phyloP scores from a whole-genome alignment of 768 basidiomycete species.

The Pseudohyphozyma bogoriensis region DNA sequence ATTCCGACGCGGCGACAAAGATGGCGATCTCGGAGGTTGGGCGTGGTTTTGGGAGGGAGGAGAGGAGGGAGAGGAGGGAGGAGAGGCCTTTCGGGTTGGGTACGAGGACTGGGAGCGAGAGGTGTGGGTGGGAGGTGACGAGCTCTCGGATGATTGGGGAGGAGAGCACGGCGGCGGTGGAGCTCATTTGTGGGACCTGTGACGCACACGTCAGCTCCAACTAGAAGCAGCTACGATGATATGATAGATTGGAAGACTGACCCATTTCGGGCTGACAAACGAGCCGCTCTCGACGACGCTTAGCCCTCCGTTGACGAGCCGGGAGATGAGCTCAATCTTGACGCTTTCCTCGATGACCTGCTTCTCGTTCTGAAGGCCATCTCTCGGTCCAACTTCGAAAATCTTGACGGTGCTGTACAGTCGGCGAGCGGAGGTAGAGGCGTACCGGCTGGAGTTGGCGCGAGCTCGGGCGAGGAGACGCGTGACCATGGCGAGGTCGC shows the following conservation, averaged over 20 bases:
- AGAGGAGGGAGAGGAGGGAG: conserved; percentile 11
- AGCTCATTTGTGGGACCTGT: conserved; percentile 28
- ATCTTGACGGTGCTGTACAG: conserved; percentile 49
- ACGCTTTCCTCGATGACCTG: conserved; percentile 57
- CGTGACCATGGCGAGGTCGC: too few relatives aligned
- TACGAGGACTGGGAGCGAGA: conserved; percentile 25
- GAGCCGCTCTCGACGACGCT: conserved; percentile 14
- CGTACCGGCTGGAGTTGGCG: too few relatives aligned
- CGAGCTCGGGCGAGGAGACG: too few relatives aligned
- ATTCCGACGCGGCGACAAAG: conserved; percentile 80
- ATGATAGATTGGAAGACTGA: neutral
- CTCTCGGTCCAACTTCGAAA: conserved; percentile 82
- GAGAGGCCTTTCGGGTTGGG: conserved; percentile 20
- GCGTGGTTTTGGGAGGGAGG: neutral
- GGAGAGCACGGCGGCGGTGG: conserved; percentile 17
- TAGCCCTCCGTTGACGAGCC: conserved; percentile 42
- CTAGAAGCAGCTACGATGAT: too few relatives aligned
- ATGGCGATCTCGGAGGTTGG: conserved; percentile 71
- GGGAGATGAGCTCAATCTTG: conserved; percentile 70
- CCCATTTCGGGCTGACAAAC: conserved; percentile 26
- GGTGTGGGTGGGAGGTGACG: neutral
- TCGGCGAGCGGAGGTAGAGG: too few relatives aligned
- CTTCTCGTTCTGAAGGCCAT: conserved; percentile 85
- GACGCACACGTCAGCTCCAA: neutral
- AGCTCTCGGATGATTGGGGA: conserved; percentile 2